A percentile compares a stretch with the other conserved stretches of the same genome.
Evolutionary conservation across 1,284 basidiomycete species (phyloP).

Genomic region (Erythrobasidium hasegawianum): DNA sequence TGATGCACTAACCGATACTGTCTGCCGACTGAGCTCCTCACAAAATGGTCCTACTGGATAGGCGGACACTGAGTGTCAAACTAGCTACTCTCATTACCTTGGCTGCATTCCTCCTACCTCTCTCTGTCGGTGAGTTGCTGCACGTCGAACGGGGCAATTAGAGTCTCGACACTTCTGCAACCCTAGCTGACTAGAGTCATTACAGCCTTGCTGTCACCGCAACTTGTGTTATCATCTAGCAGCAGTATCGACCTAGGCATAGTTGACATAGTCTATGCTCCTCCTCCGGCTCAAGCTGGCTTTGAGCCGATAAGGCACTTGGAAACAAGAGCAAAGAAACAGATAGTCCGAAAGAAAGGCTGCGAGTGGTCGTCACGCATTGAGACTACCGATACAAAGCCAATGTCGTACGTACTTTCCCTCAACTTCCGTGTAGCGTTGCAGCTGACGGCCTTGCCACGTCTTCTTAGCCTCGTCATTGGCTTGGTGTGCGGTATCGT

Average conservation of each 20-base stretch:
- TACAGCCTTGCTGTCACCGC: not conserved
- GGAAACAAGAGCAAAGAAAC: not conserved
- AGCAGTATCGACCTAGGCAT: not conserved
- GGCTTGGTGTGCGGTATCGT: slow-evolving; percentile 12
- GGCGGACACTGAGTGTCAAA: not conserved
- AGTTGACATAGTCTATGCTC: not conserved
- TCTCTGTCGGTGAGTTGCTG: not conserved
- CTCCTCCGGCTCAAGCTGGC: not conserved
- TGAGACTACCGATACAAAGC: slow-evolving; percentile 6
- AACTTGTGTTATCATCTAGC: not conserved
- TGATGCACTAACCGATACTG: too few species aligned
- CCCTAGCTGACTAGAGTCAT: not conserved
- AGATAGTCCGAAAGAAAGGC: slow-evolving; percentile 3
- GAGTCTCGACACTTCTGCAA: too few species aligned
- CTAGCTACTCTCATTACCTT: not conserved
- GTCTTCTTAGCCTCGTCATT: slow-evolving; percentile 13
- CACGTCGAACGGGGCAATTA: not conserved
- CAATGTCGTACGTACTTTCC: slow-evolving; percentile 17
- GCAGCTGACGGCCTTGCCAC: too few species aligned
- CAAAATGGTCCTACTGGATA: not conserved
- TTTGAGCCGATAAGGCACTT: not conserved
- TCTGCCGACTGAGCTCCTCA: too few species aligned
- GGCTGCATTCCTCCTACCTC: slow-evolving; percentile 4
- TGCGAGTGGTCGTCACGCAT: slow-evolving; percentile 18
- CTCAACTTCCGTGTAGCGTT: not conserved